Base-by-base conservation (phyloP, 2,329 filamentous ascomycete species). In the Fusarium haematococcum region DNA sequence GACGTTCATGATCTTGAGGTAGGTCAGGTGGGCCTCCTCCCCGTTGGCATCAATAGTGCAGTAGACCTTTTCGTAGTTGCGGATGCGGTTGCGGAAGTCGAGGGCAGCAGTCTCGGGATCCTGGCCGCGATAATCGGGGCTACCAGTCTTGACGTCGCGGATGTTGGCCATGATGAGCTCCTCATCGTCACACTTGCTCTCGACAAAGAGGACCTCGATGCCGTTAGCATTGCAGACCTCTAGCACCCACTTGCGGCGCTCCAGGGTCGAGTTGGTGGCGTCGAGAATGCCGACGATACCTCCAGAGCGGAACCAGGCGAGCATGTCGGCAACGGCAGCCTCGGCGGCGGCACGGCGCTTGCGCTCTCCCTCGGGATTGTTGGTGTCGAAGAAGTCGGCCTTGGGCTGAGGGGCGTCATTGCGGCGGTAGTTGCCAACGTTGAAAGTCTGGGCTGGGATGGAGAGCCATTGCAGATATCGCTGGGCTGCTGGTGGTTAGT, bases 121-220 rank as follows among this genome's bases (percentile, higher is more conserved):
- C 83, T 98, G 95, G 65, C 95, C 97, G 68, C 91, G 87, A 82
- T 99, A 99, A 84, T 99, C 97, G 2, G 97, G 97, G 66, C 94
- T 97, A 30, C 95, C 97, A 2, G 95, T 96, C 88, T 99, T 99
- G 80, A 99, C 97, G 81, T 98, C 95, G 75, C 95, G 91, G 76
- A 99, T 98, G 83, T 99, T 99, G 87, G 92, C 94, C 95, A 98
- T 98, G 85, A 99, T 98, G 75, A 98, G 87, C 52, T 96, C 93
- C 82, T 98, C 95, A 77, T 98, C 93, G 80, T 99, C 96, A 82
- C 97, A 99, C 81, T 97, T 97, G 77, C 94, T 97, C 86, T 99
- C 97, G 57, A 99, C 97, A 78, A 97, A 99, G 57, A 99, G 86
- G 11, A 97, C 95, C 81, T 98, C 95, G 69, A 98, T 92, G 64